These are phyloP conservation scores for Puccinia coronata DNA, from an alignment of 1,284 basidiomycete species.

Conservation along the genomic window DNA sequence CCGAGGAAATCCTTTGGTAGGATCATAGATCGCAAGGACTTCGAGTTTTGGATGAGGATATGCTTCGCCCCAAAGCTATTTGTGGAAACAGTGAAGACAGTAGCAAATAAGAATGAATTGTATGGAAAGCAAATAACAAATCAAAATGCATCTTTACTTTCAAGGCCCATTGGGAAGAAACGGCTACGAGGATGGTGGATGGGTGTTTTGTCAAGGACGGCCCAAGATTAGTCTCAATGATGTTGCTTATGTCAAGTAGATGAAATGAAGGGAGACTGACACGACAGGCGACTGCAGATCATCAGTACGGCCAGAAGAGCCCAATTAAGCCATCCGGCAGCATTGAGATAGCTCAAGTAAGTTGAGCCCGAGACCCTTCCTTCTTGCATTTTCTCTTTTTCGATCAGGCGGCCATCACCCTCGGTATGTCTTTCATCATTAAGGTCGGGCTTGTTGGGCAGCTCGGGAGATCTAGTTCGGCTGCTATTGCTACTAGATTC, in stretches of 20 bases:
- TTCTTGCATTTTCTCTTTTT: constrained; percentile 68
- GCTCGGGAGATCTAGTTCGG: background rate
- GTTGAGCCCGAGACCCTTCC: constrained; percentile 67
- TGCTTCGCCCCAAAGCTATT: constrained; percentile 46
- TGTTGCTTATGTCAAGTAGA: constrained; percentile 56
- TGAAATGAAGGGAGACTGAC: constrained; percentile 62
- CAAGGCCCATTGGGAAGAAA: constrained; percentile 48
- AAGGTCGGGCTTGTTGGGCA: background rate
- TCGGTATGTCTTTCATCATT: background rate
- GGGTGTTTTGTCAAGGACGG: constrained; percentile 55
- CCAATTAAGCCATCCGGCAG: constrained; percentile 67
- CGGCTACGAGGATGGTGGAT: constrained; percentile 22
- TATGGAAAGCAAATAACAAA: background rate
- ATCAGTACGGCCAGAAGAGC: constrained; percentile 64
- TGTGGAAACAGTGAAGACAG: background rate
- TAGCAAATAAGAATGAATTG: background rate
- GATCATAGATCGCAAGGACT: constrained; percentile 20
- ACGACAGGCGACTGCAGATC: constrained; percentile 65
- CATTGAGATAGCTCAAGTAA: constrained; percentile 66
- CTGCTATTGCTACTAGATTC: constrained; percentile 12
- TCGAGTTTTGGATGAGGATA: constrained; percentile 27
- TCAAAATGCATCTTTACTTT: constrained; percentile 21
- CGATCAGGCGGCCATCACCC: constrained; percentile 60
- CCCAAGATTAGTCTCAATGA: constrained; percentile 69
- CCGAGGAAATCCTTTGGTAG: constrained; percentile 39